These are phyloP conservation scores for Hymenochaete sp. DNA, from an alignment of 1,284 basidiomycete species.

Conservation along the genomic window DNA sequence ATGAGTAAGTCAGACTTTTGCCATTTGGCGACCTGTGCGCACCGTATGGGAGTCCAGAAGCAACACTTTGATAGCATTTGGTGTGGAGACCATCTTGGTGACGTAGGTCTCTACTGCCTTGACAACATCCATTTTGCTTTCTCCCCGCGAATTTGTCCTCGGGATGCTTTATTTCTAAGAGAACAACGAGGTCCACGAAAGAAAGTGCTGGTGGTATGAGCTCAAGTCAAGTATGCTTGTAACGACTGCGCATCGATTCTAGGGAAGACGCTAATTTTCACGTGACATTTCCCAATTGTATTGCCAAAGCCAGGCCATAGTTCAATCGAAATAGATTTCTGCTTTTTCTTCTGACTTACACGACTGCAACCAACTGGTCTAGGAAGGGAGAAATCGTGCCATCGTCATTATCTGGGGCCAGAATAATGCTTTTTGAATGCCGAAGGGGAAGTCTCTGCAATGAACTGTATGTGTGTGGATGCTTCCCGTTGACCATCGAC, in stretches of 20 bases:
- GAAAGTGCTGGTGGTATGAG: no score
- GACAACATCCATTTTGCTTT: constrained; percentile 77
- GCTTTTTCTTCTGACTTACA: background rate
- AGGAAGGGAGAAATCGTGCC: no score
- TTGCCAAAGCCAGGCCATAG: background rate
- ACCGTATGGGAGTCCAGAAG: constrained; percentile 95
- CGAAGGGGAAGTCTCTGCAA: no score
- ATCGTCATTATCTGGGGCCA: no score
- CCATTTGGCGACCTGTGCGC: constrained; percentile 26
- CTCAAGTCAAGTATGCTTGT: background rate
- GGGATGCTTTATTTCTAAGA: background rate
- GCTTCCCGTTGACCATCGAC: no score
- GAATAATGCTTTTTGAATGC: no score
- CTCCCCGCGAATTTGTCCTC: background rate
- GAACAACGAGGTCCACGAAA: background rate
- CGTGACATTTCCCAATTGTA: background rate
- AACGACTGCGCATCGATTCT: background rate
- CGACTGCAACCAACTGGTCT: no score
- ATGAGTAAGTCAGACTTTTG: constrained; percentile 4
- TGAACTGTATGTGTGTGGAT: no score
- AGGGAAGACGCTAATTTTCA: background rate
- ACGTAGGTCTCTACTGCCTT: constrained; percentile 95
- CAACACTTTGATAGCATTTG: constrained; percentile 94
- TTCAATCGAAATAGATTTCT: background rate
- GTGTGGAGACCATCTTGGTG: constrained; percentile 80